These are phyloP conservation scores for Leptographium radiaticola DNA, from an alignment of 2,329 filamentous ascomycete genomes.

Conservation along the genomic window DNA sequence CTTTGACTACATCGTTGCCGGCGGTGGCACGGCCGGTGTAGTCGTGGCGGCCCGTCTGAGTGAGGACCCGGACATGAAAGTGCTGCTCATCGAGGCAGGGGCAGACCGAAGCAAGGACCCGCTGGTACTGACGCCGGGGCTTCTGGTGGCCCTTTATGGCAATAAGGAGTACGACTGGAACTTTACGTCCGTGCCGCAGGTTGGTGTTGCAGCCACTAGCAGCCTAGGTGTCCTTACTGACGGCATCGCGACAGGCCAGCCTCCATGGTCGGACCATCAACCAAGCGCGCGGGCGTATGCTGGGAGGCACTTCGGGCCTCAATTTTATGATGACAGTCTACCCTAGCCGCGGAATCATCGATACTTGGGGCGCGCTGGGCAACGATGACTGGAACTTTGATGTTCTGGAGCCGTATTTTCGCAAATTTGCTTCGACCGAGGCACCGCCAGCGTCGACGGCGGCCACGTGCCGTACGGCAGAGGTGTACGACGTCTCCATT, in stretches of 20 bases:
- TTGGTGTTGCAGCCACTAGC: constrained; percentile 1
- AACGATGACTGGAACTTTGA: constrained; percentile 48
- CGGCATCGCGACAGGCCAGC: neutral
- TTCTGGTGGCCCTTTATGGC: constrained; percentile 19
- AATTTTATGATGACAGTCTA: constrained; percentile 45
- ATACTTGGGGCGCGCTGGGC: constrained; percentile 44
- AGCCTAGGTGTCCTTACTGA: neutral
- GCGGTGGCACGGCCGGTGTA: constrained; percentile 29
- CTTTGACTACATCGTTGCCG: constrained; percentile 24
- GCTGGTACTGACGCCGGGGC: constrained; percentile 20
- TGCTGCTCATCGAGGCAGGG: constrained; percentile 23
- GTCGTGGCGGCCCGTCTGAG: constrained; percentile 24
- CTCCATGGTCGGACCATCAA: constrained; percentile 18
- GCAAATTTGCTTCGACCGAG: constrained; percentile 21
- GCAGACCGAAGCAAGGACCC: constrained; percentile 10
- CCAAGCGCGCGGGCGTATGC: constrained; percentile 25
- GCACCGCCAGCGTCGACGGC: constrained; percentile 15
- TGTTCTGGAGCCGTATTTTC: constrained; percentile 17
- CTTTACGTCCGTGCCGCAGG: constrained; percentile 22
- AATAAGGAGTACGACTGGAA: constrained; percentile 28
- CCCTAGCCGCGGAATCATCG: constrained; percentile 33
- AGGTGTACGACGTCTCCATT: constrained; percentile 17
- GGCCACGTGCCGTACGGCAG: constrained; percentile 17
- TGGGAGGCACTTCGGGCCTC: constrained; percentile 50
- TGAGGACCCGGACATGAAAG: constrained; percentile 20